Percentiles rank a stretch among this genome's conserved stretches.
Evolutionary conservation across 78 protist genomes (phyloP).

Genomic region (Dictyostelium citrinum): DNA sequence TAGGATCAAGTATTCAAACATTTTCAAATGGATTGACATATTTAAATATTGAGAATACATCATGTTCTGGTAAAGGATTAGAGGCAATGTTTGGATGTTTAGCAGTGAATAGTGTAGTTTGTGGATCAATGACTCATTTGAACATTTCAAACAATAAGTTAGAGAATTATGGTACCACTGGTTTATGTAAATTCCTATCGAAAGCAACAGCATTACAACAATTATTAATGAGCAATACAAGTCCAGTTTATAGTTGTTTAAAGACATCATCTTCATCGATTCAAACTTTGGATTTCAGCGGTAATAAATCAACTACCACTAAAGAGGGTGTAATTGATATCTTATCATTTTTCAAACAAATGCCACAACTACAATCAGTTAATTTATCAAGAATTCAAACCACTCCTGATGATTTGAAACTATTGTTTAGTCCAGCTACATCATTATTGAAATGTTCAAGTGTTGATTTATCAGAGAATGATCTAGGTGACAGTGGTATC

Average conservation of each 20-base stretch:
- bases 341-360: constrained; percentile 45
- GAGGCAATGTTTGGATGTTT: constrained; percentile 43
- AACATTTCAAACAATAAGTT: constrained; percentile 36
- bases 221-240: constrained; percentile 13
- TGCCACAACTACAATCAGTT: neutral
- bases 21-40: constrained; percentile 13
- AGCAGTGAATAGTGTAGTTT: neutral
- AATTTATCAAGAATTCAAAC: constrained; percentile 23
- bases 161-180: constrained; percentile 11
- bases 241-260: constrained; percentile 25
- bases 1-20: constrained; percentile 41
- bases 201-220: constrained; percentile 21
- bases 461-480: constrained; percentile 60
- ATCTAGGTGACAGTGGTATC: constrained; percentile 57
- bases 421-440: constrained; percentile 44
- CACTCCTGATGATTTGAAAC: constrained; percentile 20
- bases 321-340: constrained; percentile 34
- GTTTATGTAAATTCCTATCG: constrained; percentile 34
- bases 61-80: constrained; percentile 23
- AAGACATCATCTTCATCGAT: neutral
- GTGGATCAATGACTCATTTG: neutral
- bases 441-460: neutral
- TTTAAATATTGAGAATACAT: constrained; percentile 24
- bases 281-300: constrained; percentile 11
- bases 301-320: constrained; percentile 18